Conservation (phyloP, 169 alveolate species). For the Plasmodium billcollinsi region DNA sequence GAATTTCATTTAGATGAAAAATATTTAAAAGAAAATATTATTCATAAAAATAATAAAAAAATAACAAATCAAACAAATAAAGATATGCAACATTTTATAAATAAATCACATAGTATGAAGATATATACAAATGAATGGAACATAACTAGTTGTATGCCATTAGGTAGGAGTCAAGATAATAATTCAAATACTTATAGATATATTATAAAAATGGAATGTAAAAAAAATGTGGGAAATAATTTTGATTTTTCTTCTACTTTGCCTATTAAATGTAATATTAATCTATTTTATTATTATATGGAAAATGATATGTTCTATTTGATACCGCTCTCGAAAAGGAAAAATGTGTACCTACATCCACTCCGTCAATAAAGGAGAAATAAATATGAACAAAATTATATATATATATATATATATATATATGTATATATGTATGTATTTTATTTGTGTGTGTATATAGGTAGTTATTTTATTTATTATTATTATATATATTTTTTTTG, state of each 20-base stretch:
- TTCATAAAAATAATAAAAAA: conserved; percentile 9
- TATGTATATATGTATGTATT: no score
- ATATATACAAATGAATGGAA: conserved; percentile 66
- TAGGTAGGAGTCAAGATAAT: neutral
- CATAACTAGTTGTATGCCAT: conserved; percentile 6
- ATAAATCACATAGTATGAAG: conserved; percentile 36
- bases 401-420: no score
- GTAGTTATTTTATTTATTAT: no score
- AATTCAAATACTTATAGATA: conserved; percentile 18
- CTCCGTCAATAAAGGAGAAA: conserved; percentile 12
- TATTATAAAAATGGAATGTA: conserved; percentile 55
- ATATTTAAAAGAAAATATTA: conserved; percentile 30
- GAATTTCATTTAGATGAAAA: conserved; percentile 26
- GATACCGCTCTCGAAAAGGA: conserved; percentile 33
- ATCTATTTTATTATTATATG: conserved; percentile 34
- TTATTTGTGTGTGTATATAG: no score
- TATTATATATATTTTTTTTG: neutral
- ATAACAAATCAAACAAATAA: neutral
- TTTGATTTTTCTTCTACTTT: conserved; percentile 65
- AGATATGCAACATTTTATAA: conserved; percentile 5
- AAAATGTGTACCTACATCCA: conserved; percentile 49
- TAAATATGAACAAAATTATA: no score
- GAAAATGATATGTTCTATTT: conserved; percentile 19
- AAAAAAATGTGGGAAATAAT: conserved; percentile 36
- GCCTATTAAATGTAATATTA: conserved; percentile 60